Evolutionary conservation across 208 protist genomes (phyloP).

Genomic region (Phytomonas francai): DNA sequence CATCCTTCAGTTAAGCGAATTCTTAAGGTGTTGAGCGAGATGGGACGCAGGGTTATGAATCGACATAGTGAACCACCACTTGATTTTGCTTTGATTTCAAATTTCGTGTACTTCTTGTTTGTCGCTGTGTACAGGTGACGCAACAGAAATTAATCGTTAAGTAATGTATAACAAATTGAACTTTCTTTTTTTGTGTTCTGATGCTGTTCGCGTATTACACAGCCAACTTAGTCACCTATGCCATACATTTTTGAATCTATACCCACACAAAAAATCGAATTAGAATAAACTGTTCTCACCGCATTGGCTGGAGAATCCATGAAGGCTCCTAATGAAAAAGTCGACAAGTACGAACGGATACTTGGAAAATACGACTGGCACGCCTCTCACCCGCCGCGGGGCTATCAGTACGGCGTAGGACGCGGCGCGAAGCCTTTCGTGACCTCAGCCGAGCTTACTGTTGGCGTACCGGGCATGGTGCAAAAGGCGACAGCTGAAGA

Average conservation of each 20-base stretch:
- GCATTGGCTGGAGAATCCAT: background rate
- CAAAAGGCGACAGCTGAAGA: constrained; percentile 33
- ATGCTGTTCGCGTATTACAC: background rate
- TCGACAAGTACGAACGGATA: constrained; percentile 72
- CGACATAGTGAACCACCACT: background rate
- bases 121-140: background rate
- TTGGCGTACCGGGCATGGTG: constrained; percentile 13
- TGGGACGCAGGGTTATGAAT: background rate
- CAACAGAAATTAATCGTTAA: background rate
- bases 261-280: background rate
- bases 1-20: background rate
- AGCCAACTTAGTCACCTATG: background rate
- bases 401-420: constrained; percentile 71
- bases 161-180: background rate
- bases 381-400: constrained; percentile 45
- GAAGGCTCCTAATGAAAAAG: constrained; percentile 8
- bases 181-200: background rate
- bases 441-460: constrained; percentile 69
- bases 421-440: constrained; percentile 70
- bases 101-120: constrained; percentile 7
- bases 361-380: constrained; percentile 71
- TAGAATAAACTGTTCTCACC: background rate
- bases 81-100: constrained; percentile 1
- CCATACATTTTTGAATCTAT: background rate
- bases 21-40: background rate